Conservation (phyloP, 805 yeast genomes). For the Isabelozyma gotoi region DNA sequence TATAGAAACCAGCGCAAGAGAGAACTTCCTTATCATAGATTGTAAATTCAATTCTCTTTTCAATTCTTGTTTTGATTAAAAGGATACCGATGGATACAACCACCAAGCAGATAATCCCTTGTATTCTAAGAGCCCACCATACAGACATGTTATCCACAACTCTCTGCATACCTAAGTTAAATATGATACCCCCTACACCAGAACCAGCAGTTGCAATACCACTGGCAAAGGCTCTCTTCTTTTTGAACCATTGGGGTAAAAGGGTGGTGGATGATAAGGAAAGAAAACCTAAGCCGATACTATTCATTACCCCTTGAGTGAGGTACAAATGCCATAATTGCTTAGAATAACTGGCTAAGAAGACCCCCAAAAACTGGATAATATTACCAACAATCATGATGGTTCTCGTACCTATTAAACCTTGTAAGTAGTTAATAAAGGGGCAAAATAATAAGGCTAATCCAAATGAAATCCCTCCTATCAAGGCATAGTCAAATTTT, state of each 20-base stretch:
- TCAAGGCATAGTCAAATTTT: conserved; percentile 54
- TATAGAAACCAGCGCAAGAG: conserved; percentile 40
- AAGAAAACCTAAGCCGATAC: conserved; percentile 54
- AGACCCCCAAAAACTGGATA: conserved; percentile 48
- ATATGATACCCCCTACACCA: conserved; percentile 47
- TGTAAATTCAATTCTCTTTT: conserved; percentile 13
- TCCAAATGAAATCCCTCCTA: conserved; percentile 63
- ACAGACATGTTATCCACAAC: conserved; percentile 30
- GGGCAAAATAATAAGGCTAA: conserved; percentile 50
- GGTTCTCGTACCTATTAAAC: conserved; percentile 34
- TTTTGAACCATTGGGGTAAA: conserved; percentile 65
- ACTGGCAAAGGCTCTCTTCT: conserved; percentile 49
- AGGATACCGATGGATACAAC: conserved; percentile 11
- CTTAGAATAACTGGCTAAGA: conserved; percentile 58
- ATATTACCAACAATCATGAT: conserved; percentile 44
- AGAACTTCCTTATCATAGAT: conserved; percentile 40
- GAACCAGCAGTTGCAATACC: conserved; percentile 44
- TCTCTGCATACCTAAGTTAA: conserved; percentile 42
- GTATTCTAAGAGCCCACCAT: conserved; percentile 47
- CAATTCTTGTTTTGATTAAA: conserved; percentile 7
- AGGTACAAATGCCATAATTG: conserved; percentile 59
- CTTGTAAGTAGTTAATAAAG: conserved; percentile 39
- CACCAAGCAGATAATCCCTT: conserved; percentile 27
- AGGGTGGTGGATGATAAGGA: conserved; percentile 56
- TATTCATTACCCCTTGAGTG: conserved; percentile 62